Percentiles rank a stretch among this genome's conserved stretches.
Evolutionary conservation across 2,329 filamentous ascomycete genomes (phyloP).

Genomic region (Metarhizium anisopliae): DNA sequence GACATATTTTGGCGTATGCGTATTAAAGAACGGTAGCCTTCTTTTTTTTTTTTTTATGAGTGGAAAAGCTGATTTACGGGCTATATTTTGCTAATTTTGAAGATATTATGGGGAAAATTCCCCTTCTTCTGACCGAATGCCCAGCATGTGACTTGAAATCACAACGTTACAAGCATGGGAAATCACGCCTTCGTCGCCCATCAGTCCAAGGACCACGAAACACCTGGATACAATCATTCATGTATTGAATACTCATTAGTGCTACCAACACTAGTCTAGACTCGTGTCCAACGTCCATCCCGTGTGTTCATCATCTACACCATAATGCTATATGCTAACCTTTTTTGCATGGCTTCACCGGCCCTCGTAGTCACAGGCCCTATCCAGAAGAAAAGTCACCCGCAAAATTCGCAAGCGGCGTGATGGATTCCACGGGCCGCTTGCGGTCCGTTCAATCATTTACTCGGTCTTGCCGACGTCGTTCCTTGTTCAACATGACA

Average conservation of each 20-base stretch:
- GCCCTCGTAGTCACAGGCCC: not conserved
- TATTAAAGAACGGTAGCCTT: too few species aligned
- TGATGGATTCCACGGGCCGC: not conserved
- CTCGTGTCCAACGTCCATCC: conserved; percentile 2
- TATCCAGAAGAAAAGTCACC: not conserved
- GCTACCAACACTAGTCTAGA: not conserved
- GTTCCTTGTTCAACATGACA: not conserved
- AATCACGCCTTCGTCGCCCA: not conserved
- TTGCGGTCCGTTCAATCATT: not conserved
- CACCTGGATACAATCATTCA: conserved; percentile 5
- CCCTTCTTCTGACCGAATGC: too few species aligned
- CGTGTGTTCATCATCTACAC: not conserved
- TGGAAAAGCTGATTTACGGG: too few species aligned
- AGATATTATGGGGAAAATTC: too few species aligned
- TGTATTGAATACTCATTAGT: conserved; percentile 3
- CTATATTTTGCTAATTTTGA: too few species aligned
- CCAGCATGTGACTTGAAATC: too few species aligned
- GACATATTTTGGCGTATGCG: too few species aligned
- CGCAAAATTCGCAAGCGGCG: not conserved
- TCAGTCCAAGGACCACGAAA: not conserved
- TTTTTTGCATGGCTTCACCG: not conserved
- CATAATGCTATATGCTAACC: not conserved
- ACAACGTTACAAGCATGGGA: too few species aligned
- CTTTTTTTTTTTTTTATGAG: too few species aligned
- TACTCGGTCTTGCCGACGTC: not conserved